Base-by-base conservation (phyloP, 176 grass and related monocot genomes). In the Rhynchospora pubera region DNA sequence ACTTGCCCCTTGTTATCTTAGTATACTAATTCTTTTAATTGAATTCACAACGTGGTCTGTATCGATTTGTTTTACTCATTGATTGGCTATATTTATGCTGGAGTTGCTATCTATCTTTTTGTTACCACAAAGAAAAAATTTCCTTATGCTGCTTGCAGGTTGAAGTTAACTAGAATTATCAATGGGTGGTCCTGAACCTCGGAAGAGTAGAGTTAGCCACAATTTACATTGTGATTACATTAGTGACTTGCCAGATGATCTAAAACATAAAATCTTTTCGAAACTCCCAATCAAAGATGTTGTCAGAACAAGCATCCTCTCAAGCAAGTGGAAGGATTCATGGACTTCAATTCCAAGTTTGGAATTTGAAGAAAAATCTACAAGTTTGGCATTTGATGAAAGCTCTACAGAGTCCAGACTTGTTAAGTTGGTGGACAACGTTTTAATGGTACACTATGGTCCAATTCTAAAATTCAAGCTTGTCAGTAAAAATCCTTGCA, bases 261-360 rank as follows among this genome's bases (percentile, higher is more conserved):
- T 92, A 57, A 82, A 82, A 87, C 83, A 92, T 51, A 86, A 84
- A 83, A 88, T 93, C 59, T 65, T 93, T 8, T 48, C 74, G 0
- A 61, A 71, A 85, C 84, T 93, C 34, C 79, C 88, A 75, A 76
- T 93, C 47, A 93, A 85, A 85, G 83, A 90, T 69, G 88, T 59
- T 14, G 73, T 85, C 18, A 21, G 43, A 77, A 86, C 91, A 62
- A 85, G 85, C 60, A 28, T 88, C 58, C 83, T 90, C 72, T 90
- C 65, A 69, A 87, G 74, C 59, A 87, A 44, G 30, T 93, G 88
- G 91, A 80, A 77, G 12, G 78, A 86, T 75, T 73, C 80, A 50
- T 93, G 88, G 91, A 75, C 73, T 76, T 89, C 79, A 22, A 85
- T 85, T 83, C 89, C 87, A 1, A 57, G 79, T 19, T 58, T 87